A percentile compares a stretch with the other conserved stretches of the same genome.
phyloP scores from a whole-genome alignment of 2,329 filamentous ascomycete species.

The Colletotrichum liaoningense region DNA sequence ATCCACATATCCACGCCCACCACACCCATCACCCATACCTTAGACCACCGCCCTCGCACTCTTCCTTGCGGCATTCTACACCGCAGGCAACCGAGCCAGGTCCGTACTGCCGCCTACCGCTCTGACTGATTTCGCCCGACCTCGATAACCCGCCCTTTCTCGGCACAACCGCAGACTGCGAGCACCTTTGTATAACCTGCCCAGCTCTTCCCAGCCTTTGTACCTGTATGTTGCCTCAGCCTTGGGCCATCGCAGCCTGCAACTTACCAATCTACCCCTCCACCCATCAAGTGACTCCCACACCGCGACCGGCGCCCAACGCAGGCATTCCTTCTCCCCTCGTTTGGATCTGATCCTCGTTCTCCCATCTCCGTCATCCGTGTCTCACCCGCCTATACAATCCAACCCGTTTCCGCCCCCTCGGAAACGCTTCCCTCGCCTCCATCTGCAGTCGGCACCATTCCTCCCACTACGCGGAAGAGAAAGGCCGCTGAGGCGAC shows the following conservation, averaged over 20 bases:
- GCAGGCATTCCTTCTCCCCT: not conserved
- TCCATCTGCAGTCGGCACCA: constrained; percentile 55
- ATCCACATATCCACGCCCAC: not conserved
- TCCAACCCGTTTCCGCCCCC: constrained; percentile 11
- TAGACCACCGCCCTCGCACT: constrained; percentile 7
- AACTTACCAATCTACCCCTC: not conserved
- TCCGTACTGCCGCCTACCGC: not conserved
- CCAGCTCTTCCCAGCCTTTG: not conserved
- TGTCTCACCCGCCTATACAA: not conserved
- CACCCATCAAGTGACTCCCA: constrained; percentile 10
- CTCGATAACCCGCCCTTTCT: constrained; percentile 1
- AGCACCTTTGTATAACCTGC: not conserved
- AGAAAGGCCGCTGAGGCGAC: constrained; percentile 75
- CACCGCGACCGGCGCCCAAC: constrained; percentile 1
- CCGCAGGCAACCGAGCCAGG: constrained; percentile 12
- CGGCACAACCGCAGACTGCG: not conserved
- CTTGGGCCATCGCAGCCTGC: constrained; percentile 20
- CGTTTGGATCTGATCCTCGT: not conserved
- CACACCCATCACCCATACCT: not conserved
- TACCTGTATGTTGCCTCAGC: constrained; percentile 10
- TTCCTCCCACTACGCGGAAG: constrained; percentile 70
- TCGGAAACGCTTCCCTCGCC: constrained; percentile 31
- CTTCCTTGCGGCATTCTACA: not conserved
- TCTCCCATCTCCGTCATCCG: not conserved
- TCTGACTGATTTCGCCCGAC: constrained; percentile 17